These are phyloP conservation scores for Erythrophleum fordii DNA, from an alignment of 306 rosid genomes.

Conservation along the genomic window DNA sequence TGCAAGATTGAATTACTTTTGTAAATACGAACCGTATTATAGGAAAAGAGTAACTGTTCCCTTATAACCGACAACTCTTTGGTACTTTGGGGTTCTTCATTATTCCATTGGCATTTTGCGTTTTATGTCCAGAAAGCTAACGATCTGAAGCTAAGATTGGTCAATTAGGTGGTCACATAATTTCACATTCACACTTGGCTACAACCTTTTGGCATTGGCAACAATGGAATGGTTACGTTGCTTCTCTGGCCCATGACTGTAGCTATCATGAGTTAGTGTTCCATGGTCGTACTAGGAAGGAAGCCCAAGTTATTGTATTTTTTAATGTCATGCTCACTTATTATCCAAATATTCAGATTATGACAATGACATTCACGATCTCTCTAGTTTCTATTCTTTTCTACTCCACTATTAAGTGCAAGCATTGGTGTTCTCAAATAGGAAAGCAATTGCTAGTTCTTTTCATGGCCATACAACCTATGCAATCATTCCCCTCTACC, in stretches of 20 bases:
- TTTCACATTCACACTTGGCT: conserved; percentile 24
- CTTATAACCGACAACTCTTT: conserved; percentile 21
- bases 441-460: conserved; percentile 37
- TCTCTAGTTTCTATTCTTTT: conserved; percentile 29
- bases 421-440: conserved; percentile 32
- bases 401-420: conserved; percentile 29
- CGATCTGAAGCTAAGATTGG: conserved; percentile 18
- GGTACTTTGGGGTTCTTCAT: conserved; percentile 20
- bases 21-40: background rate
- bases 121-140: conserved; percentile 25
- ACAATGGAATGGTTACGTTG: conserved; percentile 22
- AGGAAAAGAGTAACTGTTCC: conserved; percentile 17
- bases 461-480: conserved; percentile 33
- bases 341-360: conserved; percentile 8
- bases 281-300: background rate
- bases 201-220: conserved; percentile 19
- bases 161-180: conserved; percentile 27
- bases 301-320: background rate
- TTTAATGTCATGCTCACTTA: conserved; percentile 8
- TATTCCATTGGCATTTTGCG: conserved; percentile 19
- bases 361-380: conserved; percentile 32
- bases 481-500: conserved; percentile 32
- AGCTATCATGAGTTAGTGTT: conserved; percentile 16
- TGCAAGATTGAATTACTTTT: conserved; percentile 22
- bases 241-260: too few species aligned